A percentile compares a stretch with the other conserved stretches of the same genome.
phyloP scores from a whole-genome alignment of 2,329 filamentous ascomycete genomes.

The Epichloe sp. region DNA sequence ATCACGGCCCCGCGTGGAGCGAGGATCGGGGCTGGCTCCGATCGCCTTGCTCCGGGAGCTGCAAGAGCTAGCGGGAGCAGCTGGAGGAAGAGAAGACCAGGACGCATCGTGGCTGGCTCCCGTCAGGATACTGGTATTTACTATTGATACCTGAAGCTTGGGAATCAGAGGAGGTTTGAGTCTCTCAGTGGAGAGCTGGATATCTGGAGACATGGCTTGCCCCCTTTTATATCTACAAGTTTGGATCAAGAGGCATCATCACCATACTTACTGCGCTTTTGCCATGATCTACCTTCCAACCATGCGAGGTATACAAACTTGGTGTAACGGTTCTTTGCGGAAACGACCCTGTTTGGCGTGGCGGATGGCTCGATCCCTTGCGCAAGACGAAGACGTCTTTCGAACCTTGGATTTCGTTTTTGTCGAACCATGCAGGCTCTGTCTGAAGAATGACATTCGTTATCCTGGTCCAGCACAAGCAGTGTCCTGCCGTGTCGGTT shows the following conservation, averaged over 20 bases:
- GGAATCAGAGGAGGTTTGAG: not conserved
- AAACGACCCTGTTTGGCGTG: too few species aligned
- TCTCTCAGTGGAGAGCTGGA: not conserved
- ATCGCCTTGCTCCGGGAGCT: slow-evolving; percentile 10
- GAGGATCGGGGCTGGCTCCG: slow-evolving; percentile 15
- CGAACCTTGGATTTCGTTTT: too few species aligned
- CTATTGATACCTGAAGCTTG: not conserved
- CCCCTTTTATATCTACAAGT: not conserved
- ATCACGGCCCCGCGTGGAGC: slow-evolving; percentile 10
- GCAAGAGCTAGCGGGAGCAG: slow-evolving; percentile 11
- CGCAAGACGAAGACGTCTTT: too few species aligned
- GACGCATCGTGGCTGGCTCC: not conserved
- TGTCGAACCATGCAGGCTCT: too few species aligned
- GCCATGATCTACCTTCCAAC: too few species aligned
- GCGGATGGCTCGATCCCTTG: too few species aligned
- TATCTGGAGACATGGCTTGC: not conserved
- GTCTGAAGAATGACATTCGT: too few species aligned
- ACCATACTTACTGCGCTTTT: too few species aligned
- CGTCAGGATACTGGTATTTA: not conserved
- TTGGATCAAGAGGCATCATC: not conserved
- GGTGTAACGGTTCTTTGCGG: too few species aligned
- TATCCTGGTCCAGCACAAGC: too few species aligned
- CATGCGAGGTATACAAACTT: too few species aligned
- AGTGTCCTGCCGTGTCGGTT: too few species aligned
- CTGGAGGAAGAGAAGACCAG: slow-evolving; percentile 8